Evolutionary conservation across 2,329 filamentous ascomycete species (phyloP), one percentile per base, ranked within the genome.

Genomic region (Hypoxylon sp.): DNA sequence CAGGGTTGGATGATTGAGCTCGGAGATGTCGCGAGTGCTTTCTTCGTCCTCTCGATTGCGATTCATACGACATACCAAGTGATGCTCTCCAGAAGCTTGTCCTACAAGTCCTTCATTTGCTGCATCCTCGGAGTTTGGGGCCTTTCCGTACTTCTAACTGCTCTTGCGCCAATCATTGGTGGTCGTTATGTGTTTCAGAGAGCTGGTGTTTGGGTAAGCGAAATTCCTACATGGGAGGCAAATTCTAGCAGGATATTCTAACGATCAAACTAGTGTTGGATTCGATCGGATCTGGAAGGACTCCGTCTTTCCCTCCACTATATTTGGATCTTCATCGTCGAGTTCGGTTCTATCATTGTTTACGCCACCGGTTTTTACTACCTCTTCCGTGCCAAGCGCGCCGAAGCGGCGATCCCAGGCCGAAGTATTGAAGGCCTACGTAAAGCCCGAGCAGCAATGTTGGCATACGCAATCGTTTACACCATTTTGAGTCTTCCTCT

Each of bases 1-100:
- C 86, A 88, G 75, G 86, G 84, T 43, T 87, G 83, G 76, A 78
- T 87, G n/a, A 80, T 87, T 14, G 84, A 85, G 48, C 82, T 84
- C 3, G 86, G 86, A 48, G 85, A 87, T 72, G 72, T 87, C 25
- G 79, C 82, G 11, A 85, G 82, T 49, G 85, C 84, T 10, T 80
- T 87, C 53, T 88, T 84, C 79, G 84, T 86, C 49, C 80, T 87
- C 28, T 75, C 80, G 0, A 87, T 88, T 65, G 86, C 84, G 10
- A 58, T 86, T 0, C 85, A 87, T 69, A 88, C 86, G 0, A 86
- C 85, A 60, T 82, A 82, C n/a, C 82, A 81, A 11, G 82, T 87
- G 1, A 80, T 86, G 6, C 71, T 82, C 17, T 79, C 82, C 45
- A 82, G 77, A 52, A 79, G 80, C 11, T 69, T 87, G 2, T 77